Base-by-base conservation (phyloP, 495 filamentous ascomycete species). In the Amphirosellinia nigrospora region DNA sequence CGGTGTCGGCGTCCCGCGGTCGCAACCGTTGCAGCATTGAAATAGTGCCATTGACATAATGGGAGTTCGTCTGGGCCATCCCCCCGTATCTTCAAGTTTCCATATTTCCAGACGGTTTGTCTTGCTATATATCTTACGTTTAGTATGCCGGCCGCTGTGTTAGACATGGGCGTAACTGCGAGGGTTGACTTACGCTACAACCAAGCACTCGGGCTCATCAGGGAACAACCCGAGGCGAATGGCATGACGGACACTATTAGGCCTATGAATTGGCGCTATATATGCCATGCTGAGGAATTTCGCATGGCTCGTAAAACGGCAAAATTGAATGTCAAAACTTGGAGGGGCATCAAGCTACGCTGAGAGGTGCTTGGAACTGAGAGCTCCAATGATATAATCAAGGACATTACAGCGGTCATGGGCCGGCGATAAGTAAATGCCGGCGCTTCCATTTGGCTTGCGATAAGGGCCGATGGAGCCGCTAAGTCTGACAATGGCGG, bases 91-190 rank as follows among this genome's bases (percentile, higher is more conserved):
- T 13, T 75, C 68, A 50, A 82, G 77, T n/a, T 79, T 83, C 85
- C 85, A 97, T 81, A 98, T 90, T 80, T 99, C 96, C 50, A 98
- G 82, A 36, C 93, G 89, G 73, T 96, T 97, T n/a, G 93, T 85
- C 82, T 97, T 97, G 45, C 94, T 98, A 66, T 30, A 46, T 50
- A 68, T 46, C 66, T 55, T 60, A 63, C 59, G 38, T 67, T 65
- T 21, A 64, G 46, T 23, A 63, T 58, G 38, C n/a, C 38, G 30
- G 34, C 34, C 32, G 50, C 46, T 69, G 21, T 32, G 34, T n/a
- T 23, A 52, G 58, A 60, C 28, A 60, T 63, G 61, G 77, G 64
- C 28, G 36, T 45, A 55, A 39, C 21, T 23, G 43, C 38, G n/a
- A n/a, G 52, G 48, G 46, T 28, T 64, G 23, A 67, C 92, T 80